Conservation (phyloP, 75 land plant species). For the Gnetum montanum region DNA sequence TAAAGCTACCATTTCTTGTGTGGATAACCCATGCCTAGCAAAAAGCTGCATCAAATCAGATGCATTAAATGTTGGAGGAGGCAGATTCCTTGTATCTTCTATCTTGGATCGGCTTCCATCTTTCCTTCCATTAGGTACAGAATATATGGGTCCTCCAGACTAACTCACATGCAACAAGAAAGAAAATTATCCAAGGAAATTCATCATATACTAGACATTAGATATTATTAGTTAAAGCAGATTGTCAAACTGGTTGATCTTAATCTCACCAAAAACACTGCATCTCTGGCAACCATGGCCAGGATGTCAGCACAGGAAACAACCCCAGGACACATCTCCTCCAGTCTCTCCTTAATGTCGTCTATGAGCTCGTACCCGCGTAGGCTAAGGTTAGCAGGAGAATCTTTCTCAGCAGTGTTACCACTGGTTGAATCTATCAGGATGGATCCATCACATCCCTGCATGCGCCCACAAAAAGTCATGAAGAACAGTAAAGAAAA, state of each 20-base stretch:
- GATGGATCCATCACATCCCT: conserved; percentile 22
- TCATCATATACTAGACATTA: too few relatives aligned
- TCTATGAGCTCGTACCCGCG: conserved; percentile 24
- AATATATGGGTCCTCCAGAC: conserved; percentile 6
- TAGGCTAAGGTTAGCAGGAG: conserved; percentile 11
- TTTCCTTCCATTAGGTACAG: conserved; percentile 22
- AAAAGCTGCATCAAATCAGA: conserved; percentile 28
- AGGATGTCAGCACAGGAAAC: conserved; percentile 34
- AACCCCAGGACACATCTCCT: background rate
- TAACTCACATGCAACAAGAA: background rate
- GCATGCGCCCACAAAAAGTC: too few relatives aligned
- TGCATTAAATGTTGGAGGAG: conserved; percentile 25
- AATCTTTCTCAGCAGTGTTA: conserved; percentile 16
- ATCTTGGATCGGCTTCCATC: conserved; percentile 57
- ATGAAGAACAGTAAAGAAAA: too few relatives aligned
- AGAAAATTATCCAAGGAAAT: too few relatives aligned
- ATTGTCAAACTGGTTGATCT: too few relatives aligned
- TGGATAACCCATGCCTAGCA: conserved; percentile 25
- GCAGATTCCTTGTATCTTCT: conserved; percentile 46
- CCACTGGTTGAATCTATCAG: conserved; percentile 16
- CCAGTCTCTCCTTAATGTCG: conserved; percentile 4
- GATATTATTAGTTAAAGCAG: too few relatives aligned
- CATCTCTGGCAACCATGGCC: conserved; percentile 24
- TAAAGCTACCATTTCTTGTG: conserved; percentile 47
- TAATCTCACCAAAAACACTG: conserved; percentile 2